Evolutionary conservation across 2,329 filamentous ascomycete species (phyloP).

Genomic region (Colletotrichum sp.): DNA sequence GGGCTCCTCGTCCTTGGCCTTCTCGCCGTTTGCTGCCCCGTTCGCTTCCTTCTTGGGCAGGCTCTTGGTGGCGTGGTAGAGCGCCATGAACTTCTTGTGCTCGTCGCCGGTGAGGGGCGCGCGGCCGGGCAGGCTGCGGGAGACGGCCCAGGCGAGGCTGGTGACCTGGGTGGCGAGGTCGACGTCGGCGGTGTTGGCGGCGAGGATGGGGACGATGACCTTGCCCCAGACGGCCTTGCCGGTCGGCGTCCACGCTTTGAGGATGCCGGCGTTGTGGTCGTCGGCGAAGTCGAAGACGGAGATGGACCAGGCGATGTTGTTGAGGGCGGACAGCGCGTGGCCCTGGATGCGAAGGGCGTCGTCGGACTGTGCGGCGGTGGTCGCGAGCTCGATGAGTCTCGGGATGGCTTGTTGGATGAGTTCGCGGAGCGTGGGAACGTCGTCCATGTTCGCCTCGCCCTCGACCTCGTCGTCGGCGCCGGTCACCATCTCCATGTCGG

Average conservation of each 20-base stretch:
- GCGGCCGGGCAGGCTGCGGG: constrained; percentile 55
- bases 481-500: constrained; percentile 70
- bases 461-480: constrained; percentile 50
- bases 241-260: constrained; percentile 57
- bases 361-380: constrained; percentile 43
- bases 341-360: constrained; percentile 51
- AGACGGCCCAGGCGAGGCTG: constrained; percentile 69
- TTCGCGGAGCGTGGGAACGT: constrained; percentile 58
- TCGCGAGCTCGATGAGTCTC: constrained; percentile 53
- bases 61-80: constrained; percentile 64
- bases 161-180: constrained; percentile 67
- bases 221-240: constrained; percentile 63
- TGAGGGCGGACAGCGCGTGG: constrained; percentile 64
- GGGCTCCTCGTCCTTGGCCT: constrained; percentile 27
- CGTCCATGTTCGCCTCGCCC: constrained; percentile 49
- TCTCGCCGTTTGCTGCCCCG: background rate
- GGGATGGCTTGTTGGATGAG: constrained; percentile 51
- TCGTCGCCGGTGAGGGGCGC: constrained; percentile 57
- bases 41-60: constrained; percentile 26
- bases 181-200: constrained; percentile 66
- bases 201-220: constrained; percentile 61
- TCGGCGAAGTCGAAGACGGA: constrained; percentile 65
- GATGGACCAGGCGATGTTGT: constrained; percentile 72
- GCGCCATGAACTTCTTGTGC: constrained; percentile 67
- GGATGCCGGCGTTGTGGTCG: constrained; percentile 56